Evolutionary conservation across 192 early-diverging fungal genomes (phyloP).

Genomic region (Funneliformis mosseae): DNA sequence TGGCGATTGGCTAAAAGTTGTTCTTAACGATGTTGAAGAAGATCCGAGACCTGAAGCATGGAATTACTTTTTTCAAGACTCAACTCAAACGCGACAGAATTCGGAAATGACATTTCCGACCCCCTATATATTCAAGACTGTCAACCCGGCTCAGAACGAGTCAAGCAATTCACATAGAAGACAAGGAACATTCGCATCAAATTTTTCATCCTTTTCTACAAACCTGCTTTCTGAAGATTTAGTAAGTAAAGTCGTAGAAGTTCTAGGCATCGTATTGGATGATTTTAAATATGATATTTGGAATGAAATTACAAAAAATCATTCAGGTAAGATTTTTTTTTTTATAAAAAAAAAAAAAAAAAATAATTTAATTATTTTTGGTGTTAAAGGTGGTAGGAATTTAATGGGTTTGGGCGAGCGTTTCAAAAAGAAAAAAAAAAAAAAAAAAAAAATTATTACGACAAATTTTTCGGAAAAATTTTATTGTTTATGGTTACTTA

Average conservation of each 20-base stretch:
- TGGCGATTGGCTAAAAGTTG: slow-evolving; percentile 7
- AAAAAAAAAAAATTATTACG: neutral
- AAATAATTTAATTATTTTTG: neutral
- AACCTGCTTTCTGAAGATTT: slow-evolving; percentile 20
- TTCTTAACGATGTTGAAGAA: slow-evolving; percentile 27
- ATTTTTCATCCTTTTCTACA: neutral
- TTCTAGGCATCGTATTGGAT: slow-evolving; percentile 16
- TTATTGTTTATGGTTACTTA: too few species aligned
- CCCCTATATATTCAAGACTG: slow-evolving; percentile 10
- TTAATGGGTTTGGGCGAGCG: neutral
- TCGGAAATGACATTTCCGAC: neutral
- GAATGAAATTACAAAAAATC: neutral
- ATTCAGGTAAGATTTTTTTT: neutral
- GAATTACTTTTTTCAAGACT: slow-evolving; percentile 5
- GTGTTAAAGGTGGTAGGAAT: neutral
- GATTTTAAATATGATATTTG: slow-evolving; percentile 19
- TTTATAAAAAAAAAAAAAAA: neutral
- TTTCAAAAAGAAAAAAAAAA: neutral
- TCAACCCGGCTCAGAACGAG: neutral
- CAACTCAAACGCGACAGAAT: neutral
- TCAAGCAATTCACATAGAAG: neutral
- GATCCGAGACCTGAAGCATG: slow-evolving; percentile 3
- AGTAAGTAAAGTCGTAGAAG: slow-evolving; percentile 24
- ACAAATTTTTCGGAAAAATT: too few species aligned
- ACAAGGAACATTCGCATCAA: neutral